A percentile compares a stretch with the other conserved stretches of the same genome.
Conservation (phyloP, 2,329 filamentous ascomycete genomes). For the Geoglossum cookeanum region DNA sequence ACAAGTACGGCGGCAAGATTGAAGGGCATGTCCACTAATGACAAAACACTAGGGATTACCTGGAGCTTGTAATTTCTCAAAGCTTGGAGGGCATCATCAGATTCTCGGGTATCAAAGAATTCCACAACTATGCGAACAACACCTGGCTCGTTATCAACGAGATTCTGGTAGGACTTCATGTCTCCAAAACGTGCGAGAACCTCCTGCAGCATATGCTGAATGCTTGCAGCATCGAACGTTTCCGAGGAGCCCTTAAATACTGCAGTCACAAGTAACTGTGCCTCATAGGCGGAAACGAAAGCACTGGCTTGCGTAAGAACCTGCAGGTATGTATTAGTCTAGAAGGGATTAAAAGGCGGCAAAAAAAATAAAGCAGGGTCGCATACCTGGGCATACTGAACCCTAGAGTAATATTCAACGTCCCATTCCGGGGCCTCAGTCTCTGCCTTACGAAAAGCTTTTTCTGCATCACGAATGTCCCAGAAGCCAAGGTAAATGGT, state of each 20-base stretch:
- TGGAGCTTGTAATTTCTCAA: conserved; percentile 20
- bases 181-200: conserved; percentile 30
- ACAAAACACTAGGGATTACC: conserved; percentile 7
- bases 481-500: conserved; percentile 36
- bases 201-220: conserved; percentile 23
- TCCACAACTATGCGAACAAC: conserved; percentile 32
- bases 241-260: conserved; percentile 19
- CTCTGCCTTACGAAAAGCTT: conserved; percentile 28
- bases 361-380: conserved; percentile 10
- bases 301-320: conserved; percentile 13
- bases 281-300: conserved; percentile 29
- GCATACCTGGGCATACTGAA: conserved; percentile 12
- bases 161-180: conserved; percentile 32
- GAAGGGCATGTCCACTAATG: conserved; percentile 5
- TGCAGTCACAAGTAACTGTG: conserved; percentile 34
- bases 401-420: conserved; percentile 13
- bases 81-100: conserved; percentile 22
- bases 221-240: conserved; percentile 13
- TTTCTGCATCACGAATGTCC: conserved; percentile 40
- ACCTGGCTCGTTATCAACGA: conserved; percentile 23
- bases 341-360: not conserved
- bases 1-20: not conserved
- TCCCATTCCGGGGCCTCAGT: conserved; percentile 27
- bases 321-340: conserved; percentile 12
- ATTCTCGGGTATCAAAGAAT: conserved; percentile 31